A percentile compares a stretch with the other conserved stretches of the same genome.
Conservation (phyloP, 1,284 basidiomycete species). For the Cystobasidium pallidum region DNA sequence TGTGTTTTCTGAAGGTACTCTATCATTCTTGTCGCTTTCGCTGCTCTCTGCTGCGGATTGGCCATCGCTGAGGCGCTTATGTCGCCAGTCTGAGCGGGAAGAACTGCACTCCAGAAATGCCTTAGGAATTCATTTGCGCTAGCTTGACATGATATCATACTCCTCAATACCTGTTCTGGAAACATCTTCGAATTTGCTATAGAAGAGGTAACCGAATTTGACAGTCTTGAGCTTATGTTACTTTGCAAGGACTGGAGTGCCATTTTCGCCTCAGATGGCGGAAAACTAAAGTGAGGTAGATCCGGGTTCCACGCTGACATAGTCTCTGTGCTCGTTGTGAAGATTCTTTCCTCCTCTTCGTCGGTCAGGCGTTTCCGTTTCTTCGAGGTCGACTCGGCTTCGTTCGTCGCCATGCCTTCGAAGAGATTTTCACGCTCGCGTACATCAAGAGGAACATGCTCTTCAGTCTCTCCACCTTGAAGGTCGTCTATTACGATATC, state of each 20-base stretch:
- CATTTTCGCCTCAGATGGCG: slow-evolving; percentile 2
- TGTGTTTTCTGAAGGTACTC: slow-evolving; percentile 74
- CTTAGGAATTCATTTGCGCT: slow-evolving; percentile 93
- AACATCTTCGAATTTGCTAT: slow-evolving; percentile 57
- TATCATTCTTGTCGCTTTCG: slow-evolving; percentile 82
- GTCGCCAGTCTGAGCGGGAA: slow-evolving; percentile 70
- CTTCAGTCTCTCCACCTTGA: slow-evolving; percentile 66
- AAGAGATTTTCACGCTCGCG: slow-evolving; percentile 52
- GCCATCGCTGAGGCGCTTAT: slow-evolving; percentile 61
- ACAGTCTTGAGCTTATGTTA: slow-evolving; percentile 26
- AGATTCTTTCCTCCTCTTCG: slow-evolving; percentile 36
- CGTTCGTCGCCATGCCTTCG: slow-evolving; percentile 10
- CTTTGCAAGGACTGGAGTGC: slow-evolving; percentile 36
- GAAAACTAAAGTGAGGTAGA: slow-evolving; percentile 29
- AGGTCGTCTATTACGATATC: slow-evolving; percentile 88
- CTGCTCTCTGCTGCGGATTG: slow-evolving; percentile 62
- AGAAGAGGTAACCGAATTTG: slow-evolving; percentile 26
- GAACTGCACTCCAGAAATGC: slow-evolving; percentile 89
- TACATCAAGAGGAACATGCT: slow-evolving; percentile 80
- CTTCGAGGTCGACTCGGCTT: slow-evolving; percentile 31
- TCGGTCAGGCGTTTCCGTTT: slow-evolving; percentile 31
- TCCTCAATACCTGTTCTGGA: slow-evolving; percentile 73
- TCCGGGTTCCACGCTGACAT: slow-evolving; percentile 29
- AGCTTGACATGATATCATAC: slow-evolving; percentile 85
- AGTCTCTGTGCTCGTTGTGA: slow-evolving; percentile 7